Evolutionary conservation across 257 asterid species (phyloP), one percentile per base, ranked within the genome.

Genomic region (Solanum clarkiae): DNA sequence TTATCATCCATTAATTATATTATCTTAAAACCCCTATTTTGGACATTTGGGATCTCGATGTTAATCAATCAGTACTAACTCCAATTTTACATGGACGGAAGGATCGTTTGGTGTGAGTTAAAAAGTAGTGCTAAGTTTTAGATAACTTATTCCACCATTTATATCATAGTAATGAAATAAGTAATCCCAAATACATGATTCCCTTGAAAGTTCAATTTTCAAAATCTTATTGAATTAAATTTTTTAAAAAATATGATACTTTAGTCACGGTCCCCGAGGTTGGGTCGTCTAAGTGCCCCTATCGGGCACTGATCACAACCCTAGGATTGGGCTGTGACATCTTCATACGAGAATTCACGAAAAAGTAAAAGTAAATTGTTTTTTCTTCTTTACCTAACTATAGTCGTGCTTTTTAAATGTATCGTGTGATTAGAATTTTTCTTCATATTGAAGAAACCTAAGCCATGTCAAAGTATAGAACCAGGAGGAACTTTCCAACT

Each of bases 21-120:
- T 36, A 22, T 42, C 55, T 57, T 13, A 57, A 47, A 74, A 44
- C 74, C 44, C 13, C 29, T 55, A 20, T 56, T 6, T 63, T 22
- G 24, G 81, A 72, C 75, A 54, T 72, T 85, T 85, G 84, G 84
- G 80, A 85, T 85, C 87, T 85, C 87, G 54, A 85, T 65, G 81
- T 8, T 63, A 49, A 44, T 57, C 36, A 24, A 10, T 62, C 42
- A 16, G 18, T 66, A 17, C 66, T n/a, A 9, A 59, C 1, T 59
- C 15, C 29, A 9, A 59, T 59, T 20, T 0, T 32, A 32, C 36
- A 32, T 32, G 36, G 36, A 32, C 36, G 4, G 36, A 36, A 5
- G 42, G 42, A 36, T 36, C 1, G 42, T 4, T 36, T 36, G 42
- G 42, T 36, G 42, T 4, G 6, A 36, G 42, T 36, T 36, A 36